Base-by-base conservation (phyloP, 2,329 filamentous ascomycete species). In the Calonectria crousiana region DNA sequence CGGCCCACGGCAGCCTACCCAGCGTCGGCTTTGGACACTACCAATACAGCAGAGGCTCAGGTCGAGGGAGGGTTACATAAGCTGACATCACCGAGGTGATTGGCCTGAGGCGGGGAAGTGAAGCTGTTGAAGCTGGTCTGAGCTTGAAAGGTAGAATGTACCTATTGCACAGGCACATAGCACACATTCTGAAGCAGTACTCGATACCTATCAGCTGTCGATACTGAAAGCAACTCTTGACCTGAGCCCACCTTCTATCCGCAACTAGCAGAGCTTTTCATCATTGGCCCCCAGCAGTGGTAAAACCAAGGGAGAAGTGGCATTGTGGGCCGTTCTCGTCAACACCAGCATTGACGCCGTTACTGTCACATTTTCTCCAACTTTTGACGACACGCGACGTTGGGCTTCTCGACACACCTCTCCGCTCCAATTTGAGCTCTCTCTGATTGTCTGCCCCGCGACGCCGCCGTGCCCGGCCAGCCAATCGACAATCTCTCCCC, bases 1-100 rank as follows among this genome's bases (percentile, higher is more conserved):
- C 83, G 83, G 83, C 81, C 81, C 78, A 77, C 81, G 81, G 84
- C 76, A 85, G 84, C 84, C 84, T 85, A 81, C 79, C 67, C 41
- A 62, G 70, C 68, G 73, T 10, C n/a, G 44, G 44, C 44, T 65
- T 65, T 47, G 56, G 11, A 26, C 69, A 77, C 71, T 72, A 72
- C 60, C 56, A 58, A 34, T 20, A 23, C 32, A 30, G 34, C 56
- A 30, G 36, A 62, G 56, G 44, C 26, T 3, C 32, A 67, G 72
- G 72, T 70, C 62, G 65, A 23, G 36, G 68, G 34, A 47, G 1
- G 10, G 69, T 83, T 84, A 84, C 77, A 73, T 84, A 84, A 84
- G 77, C 78, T 58, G 67, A 67, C 32, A 73, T 71, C 56, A 71
- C 44, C 13, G 6, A 56, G 23, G 16, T 83, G 80, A 84, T 84